Conservation (phyloP, 371 early-diverging fungal species). For the Rhizopus sp. region DNA sequence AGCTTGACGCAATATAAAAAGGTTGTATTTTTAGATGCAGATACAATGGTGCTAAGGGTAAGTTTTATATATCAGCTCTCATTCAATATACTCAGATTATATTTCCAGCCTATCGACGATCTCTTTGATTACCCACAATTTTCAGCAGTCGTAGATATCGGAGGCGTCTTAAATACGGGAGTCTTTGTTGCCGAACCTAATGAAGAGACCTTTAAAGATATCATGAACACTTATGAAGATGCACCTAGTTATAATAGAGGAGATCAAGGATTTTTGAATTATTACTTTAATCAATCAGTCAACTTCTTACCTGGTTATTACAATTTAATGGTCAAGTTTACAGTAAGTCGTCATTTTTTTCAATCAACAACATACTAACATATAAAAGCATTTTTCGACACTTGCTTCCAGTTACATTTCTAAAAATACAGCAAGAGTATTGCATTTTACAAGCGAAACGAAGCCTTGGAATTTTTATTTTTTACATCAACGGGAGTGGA, state of each 20-base stretch:
- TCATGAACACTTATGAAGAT: slow-evolving; percentile 27
- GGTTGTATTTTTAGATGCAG: slow-evolving; percentile 42
- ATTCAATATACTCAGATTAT: not conserved
- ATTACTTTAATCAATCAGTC: slow-evolving; percentile 31
- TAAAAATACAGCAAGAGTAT: slow-evolving; percentile 27
- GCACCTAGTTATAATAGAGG: slow-evolving; percentile 40
- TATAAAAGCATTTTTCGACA: slow-evolving; percentile 27
- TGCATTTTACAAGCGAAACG: slow-evolving; percentile 41
- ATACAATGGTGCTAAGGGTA: slow-evolving; percentile 38
- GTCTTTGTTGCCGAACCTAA: slow-evolving; percentile 43
- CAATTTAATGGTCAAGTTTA: slow-evolving; percentile 41
- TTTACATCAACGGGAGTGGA: slow-evolving; percentile 33
- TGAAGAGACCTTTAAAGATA: slow-evolving; percentile 20
- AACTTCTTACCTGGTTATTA: slow-evolving; percentile 33
- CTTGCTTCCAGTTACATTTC: slow-evolving; percentile 23
- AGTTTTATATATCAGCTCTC: not conserved
- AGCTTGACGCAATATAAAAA: slow-evolving; percentile 36
- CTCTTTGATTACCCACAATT: slow-evolving; percentile 36
- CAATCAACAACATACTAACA: not conserved
- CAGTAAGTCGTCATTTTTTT: slow-evolving; percentile 9
- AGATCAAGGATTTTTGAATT: slow-evolving; percentile 43
- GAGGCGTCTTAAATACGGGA: slow-evolving; percentile 39
- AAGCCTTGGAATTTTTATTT: slow-evolving; percentile 44
- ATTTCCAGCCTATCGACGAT: slow-evolving; percentile 30
- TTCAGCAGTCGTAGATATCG: slow-evolving; percentile 35